These are phyloP conservation scores for Lathyrus tuberosus DNA, from an alignment of 306 rosid species.

Conservation along the genomic window DNA sequence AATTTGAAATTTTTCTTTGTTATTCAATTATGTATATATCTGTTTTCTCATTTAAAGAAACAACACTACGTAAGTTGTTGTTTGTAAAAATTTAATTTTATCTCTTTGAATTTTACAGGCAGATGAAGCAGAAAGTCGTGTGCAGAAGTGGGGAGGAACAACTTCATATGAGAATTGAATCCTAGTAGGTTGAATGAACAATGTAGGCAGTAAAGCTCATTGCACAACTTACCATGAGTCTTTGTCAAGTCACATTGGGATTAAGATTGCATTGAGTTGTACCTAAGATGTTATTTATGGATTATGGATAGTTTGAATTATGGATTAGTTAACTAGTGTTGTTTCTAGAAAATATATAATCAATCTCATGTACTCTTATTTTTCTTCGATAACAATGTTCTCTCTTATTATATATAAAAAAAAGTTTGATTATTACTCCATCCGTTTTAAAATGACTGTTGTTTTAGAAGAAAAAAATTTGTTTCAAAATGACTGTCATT, in stretches of 20 bases:
- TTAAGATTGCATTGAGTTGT: neutral
- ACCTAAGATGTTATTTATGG: neutral
- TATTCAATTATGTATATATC: no score
- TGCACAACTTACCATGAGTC: neutral
- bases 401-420: no score
- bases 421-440: no score
- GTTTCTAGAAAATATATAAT: neutral
- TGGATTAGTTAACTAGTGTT: neutral
- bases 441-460: no score
- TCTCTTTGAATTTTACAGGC: conserved; percentile 57
- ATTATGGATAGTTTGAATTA: neutral
- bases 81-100: conserved; percentile 15
- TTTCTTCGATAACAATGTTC: no score
- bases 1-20: neutral
- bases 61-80: neutral
- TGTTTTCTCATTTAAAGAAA: no score
- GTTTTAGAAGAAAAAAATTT: no score
- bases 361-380: neutral
- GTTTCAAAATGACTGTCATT: no score
- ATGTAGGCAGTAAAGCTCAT: neutral
- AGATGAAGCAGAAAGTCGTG: conserved; percentile 69
- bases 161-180: conserved; percentile 33
- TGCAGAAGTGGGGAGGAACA: conserved; percentile 75
- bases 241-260: conserved; percentile 6
- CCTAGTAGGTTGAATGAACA: neutral